Base-by-base conservation (phyloP, 306 rosid genomes). In the Alnus glutinosa region DNA sequence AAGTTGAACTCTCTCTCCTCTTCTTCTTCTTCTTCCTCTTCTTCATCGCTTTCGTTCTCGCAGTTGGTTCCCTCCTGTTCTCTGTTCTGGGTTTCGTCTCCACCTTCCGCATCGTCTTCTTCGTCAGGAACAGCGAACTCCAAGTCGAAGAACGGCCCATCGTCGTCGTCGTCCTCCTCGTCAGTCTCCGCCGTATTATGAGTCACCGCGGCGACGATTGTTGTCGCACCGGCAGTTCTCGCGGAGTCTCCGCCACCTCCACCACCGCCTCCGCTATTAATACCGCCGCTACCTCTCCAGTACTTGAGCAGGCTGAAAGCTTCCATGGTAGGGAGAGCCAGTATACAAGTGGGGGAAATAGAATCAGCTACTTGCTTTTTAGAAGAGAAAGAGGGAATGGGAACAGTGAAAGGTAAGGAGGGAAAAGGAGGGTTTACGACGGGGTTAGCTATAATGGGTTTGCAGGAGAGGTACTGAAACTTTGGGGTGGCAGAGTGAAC, bases 241-340 rank as follows among this genome's bases (percentile, higher is more conserved):
- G 58, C 0, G 11, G n/a, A 46, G 18, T 49, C 75, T 0, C 78
- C 73, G 49, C 49, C 39, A n/a, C 58, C 70, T 3, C 54, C 55
- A 2, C 28, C 50, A 2, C 64, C 73, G 42, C 50, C 30, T 11
- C 50, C 34, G 16, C 58, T 47, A 3, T 28, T 44, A 7, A 51
- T 76, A 4, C 69, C 88, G 3, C 88, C 89, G 55, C 87, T 89
- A 0, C 91, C 88, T 81, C 97, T 78, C 99, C 97, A 93, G 85
- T 93, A 91, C 81, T 91, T 95, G 91, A 93, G 99, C 19, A 95
- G 83, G 89, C 92, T 95, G 79, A 95, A 95, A 86, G 97, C 92
- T 91, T 95, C 99, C 99, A 95, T 95, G 48, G 98, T 95, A 80
- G 99, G 99, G 97, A 95, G 98, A 91, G 99, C 97, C 99, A 96